phyloP scores from a whole-genome alignment of 2,329 filamentous ascomycete genomes.

The Neurospora crassa region DNA sequence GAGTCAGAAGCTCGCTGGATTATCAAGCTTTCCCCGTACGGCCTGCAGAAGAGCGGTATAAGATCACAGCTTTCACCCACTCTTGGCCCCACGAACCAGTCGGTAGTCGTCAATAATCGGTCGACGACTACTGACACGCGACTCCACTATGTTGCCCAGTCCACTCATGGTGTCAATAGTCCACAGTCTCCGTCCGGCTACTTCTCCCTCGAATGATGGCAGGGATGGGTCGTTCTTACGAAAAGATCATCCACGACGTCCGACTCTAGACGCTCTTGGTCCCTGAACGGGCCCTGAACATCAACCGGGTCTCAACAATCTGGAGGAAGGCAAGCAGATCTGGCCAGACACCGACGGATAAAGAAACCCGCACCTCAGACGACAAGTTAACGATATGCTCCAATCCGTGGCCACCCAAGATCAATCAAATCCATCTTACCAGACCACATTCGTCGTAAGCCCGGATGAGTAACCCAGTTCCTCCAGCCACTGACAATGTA shows the following conservation, averaged over 20 bases:
- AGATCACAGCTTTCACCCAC: neutral
- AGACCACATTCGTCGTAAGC: neutral
- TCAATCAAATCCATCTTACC: neutral
- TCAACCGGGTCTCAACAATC: neutral
- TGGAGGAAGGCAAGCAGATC: neutral
- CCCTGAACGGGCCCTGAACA: neutral
- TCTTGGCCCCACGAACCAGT: neutral
- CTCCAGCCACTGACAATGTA: neutral
- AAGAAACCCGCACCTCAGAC: neutral
- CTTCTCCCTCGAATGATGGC: neutral
- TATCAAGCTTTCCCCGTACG: neutral
- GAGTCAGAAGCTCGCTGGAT: neutral
- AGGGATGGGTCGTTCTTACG: neutral
- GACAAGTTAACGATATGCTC: neutral
- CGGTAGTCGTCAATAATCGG: neutral
- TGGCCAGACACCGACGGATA: neutral
- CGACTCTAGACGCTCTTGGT: neutral
- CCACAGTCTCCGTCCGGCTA: neutral
- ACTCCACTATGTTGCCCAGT: neutral
- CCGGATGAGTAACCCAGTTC: neutral
- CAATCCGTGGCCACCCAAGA: neutral
- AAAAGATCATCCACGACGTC: neutral
- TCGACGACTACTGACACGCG: neutral
- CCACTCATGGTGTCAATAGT: neutral
- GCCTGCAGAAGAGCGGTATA: neutral